These are phyloP conservation scores for Medicago ruthenica DNA, from an alignment of 306 rosid species.

Conservation along the genomic window DNA sequence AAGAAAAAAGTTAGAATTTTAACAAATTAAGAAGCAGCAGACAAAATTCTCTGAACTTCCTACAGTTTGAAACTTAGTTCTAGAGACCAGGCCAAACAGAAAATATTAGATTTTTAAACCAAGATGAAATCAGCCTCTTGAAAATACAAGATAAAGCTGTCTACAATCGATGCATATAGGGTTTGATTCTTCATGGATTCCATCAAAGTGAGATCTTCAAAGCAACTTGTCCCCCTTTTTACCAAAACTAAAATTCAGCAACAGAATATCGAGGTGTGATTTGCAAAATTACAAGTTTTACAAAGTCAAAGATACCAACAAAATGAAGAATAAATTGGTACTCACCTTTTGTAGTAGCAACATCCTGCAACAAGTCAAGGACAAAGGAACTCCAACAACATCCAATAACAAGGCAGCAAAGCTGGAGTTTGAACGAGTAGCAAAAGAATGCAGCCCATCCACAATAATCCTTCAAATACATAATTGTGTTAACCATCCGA, in stretches of 20 bases:
- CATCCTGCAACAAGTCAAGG: conserved; percentile 80
- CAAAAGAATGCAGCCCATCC: conserved; percentile 67
- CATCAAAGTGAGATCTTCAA: neutral
- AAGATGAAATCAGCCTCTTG: neutral
- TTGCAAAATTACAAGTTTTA: neutral
- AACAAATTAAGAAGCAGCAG: neutral
- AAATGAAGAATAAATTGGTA: neutral
- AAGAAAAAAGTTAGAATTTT: neutral
- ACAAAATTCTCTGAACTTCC: neutral
- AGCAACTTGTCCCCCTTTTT: neutral
- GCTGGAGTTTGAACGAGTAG: conserved; percentile 72
- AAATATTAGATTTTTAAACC: neutral
- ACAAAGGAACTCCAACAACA: conserved; percentile 75
- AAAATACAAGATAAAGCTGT: neutral
- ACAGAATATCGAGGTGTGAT: neutral
- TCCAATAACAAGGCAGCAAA: conserved; percentile 68
- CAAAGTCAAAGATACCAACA: neutral
- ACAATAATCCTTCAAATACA: conserved; percentile 61
- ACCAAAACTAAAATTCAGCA: neutral
- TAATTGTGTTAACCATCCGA: conserved; percentile 30
- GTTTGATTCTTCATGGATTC: neutral
- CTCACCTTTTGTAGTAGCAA: conserved; percentile 72
- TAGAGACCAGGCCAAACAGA: conserved; percentile 1
- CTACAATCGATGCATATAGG: neutral
- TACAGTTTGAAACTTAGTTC: neutral